A percentile compares a stretch with the other conserved stretches of the same genome.
Evolutionary conservation across 495 filamentous ascomycete genomes (phyloP).

Genomic region (Xylaria sp.): DNA sequence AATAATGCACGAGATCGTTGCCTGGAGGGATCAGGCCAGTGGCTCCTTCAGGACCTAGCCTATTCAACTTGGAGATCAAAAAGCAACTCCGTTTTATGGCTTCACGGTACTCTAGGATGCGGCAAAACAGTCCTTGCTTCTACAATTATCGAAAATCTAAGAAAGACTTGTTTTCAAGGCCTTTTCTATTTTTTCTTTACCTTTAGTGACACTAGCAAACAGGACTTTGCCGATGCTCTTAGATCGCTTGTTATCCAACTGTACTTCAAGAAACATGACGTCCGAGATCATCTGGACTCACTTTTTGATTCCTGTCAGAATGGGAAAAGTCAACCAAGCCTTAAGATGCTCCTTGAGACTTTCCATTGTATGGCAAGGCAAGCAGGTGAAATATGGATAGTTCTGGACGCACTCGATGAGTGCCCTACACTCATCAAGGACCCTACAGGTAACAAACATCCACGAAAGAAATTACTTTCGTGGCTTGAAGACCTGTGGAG

Average conservation of each 20-base stretch:
- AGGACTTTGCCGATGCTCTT: conserved; percentile 6
- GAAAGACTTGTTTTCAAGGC: not conserved
- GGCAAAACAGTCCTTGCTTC: conserved; percentile 17
- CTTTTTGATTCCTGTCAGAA: not conserved
- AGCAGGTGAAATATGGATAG: not conserved
- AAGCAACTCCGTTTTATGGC: conserved; percentile 3
- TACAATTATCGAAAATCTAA: not conserved
- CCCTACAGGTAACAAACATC: not conserved
- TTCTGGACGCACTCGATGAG: conserved; percentile 5
- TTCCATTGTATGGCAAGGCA: not conserved
- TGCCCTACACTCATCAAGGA: not conserved
- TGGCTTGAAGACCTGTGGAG: not conserved
- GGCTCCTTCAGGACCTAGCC: not conserved
- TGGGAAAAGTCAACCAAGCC: not conserved
- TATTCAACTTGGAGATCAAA: not conserved
- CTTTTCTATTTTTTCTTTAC: conserved; percentile 3
- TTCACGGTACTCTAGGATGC: conserved; percentile 18
- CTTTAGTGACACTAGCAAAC: conserved; percentile 9
- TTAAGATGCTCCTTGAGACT: not conserved
- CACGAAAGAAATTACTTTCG: not conserved
- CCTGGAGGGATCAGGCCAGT: not conserved
- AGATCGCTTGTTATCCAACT: conserved; percentile 1
- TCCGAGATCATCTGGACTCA: not conserved
- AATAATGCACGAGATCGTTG: not conserved
- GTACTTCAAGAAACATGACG: not conserved